Percentiles rank a stretch among this genome's conserved stretches.
These are phyloP conservation scores for Proliferodiscus dingleyae DNA, from an alignment of 2,329 filamentous ascomycete genomes.

Conservation along the genomic window DNA sequence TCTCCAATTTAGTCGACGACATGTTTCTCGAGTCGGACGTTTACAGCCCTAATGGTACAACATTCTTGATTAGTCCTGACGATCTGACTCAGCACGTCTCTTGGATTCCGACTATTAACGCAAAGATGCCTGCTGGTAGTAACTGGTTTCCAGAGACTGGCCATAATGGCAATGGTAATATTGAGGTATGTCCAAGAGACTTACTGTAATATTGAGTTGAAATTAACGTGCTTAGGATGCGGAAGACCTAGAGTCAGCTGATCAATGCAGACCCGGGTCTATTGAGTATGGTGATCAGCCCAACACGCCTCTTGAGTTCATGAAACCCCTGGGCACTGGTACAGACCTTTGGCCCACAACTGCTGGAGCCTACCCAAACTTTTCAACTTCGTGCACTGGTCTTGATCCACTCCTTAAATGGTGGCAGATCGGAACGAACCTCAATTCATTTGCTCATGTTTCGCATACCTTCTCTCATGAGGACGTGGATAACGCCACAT, in stretches of 20 bases:
- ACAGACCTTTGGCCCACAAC: slow-evolving; percentile 42
- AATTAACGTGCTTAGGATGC: slow-evolving; percentile 15
- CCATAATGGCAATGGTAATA: slow-evolving; percentile 52
- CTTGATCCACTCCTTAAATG: slow-evolving; percentile 48
- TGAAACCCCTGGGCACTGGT: slow-evolving; percentile 46
- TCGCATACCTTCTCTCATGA: slow-evolving; percentile 60
- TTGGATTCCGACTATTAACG: slow-evolving; percentile 40
- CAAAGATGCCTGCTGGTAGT: slow-evolving; percentile 47
- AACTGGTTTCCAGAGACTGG: slow-evolving; percentile 49
- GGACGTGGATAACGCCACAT: slow-evolving; percentile 56
- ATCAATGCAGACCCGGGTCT: slow-evolving; percentile 24
- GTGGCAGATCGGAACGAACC: slow-evolving; percentile 46
- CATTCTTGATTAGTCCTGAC: slow-evolving; percentile 44
- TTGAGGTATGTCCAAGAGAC: slow-evolving; percentile 29
- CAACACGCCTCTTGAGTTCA: slow-evolving; percentile 42
- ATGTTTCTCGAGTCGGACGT: slow-evolving; percentile 52
- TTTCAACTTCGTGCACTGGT: slow-evolving; percentile 38
- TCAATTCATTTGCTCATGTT: slow-evolving; percentile 51
- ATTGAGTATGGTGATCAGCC: slow-evolving; percentile 43
- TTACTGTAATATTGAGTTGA: background rate
- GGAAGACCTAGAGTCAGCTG: slow-evolving; percentile 15
- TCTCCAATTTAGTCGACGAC: slow-evolving; percentile 46
- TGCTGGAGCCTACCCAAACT: slow-evolving; percentile 18
- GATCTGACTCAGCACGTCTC: slow-evolving; percentile 43
- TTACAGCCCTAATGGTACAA: slow-evolving; percentile 42